phyloP scores from a whole-genome alignment of 106 monocot species.

The Hemerocallis citrina region DNA sequence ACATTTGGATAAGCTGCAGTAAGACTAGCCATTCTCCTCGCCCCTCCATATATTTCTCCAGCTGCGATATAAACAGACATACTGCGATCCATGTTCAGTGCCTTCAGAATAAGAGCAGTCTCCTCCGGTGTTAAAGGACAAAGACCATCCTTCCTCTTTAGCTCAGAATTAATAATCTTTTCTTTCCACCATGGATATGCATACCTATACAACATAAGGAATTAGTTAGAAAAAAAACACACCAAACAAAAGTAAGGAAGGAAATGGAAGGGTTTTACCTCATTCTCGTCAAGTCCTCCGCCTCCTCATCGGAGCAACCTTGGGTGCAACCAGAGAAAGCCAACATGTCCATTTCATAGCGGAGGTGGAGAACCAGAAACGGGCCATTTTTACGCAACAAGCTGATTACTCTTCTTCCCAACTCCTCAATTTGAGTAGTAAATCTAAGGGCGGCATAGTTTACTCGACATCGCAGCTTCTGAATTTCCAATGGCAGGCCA shows the following conservation, averaged over 20 bases:
- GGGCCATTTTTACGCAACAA: conserved; percentile 61
- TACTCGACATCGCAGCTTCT: conserved; percentile 68
- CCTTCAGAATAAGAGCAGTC: conserved; percentile 56
- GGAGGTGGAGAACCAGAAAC: conserved; percentile 81
- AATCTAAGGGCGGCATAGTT: conserved; percentile 65
- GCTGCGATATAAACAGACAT: conserved; percentile 74
- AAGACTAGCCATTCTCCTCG: conserved; percentile 56
- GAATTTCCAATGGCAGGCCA: conserved; percentile 67
- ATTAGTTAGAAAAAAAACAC: neutral
- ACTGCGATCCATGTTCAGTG: conserved; percentile 47
- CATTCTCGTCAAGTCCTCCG: conserved; percentile 65
- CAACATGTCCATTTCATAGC: conserved; percentile 92
- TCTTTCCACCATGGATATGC: conserved; percentile 98
- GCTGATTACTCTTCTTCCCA: conserved; percentile 52
- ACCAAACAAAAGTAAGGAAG: too few species aligned
- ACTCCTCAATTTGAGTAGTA: conserved; percentile 71
- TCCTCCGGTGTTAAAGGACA: conserved; percentile 94
- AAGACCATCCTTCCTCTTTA: conserved; percentile 70
- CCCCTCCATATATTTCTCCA: conserved; percentile 81
- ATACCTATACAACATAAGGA: conserved; percentile 30
- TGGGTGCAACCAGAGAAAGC: conserved; percentile 90
- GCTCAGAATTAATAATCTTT: conserved; percentile 66
- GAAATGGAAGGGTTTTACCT: conserved; percentile 20
- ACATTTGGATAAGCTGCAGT: conserved; percentile 58
- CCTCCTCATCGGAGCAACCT: conserved; percentile 66